Base-by-base conservation (phyloP, 305 asterid genomes). In the Rubia tinctorum region DNA sequence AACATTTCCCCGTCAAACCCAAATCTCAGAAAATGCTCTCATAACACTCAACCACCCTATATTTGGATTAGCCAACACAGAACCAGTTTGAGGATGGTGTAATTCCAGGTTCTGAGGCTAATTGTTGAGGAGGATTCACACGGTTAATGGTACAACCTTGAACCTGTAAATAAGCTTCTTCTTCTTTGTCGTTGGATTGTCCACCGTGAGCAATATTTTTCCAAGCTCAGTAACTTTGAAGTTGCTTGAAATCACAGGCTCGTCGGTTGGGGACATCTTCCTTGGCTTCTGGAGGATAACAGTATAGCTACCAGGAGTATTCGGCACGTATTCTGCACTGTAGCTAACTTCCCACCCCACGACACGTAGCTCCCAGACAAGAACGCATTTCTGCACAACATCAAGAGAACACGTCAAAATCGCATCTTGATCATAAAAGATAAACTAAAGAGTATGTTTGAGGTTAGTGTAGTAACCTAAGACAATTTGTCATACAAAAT, bases 291-390 rank as follows among this genome's bases (percentile, higher is more conserved):
- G 90, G 71, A 93, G 84, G 78, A 89, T 85, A 15, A 93, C 80
- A 1, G 93, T 90, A 78, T 93, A 93, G 56, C 75, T 82, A 23
- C 84, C 84, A 25, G 82, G 83, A 7, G 82, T 69, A 14, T 85
- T 83, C 39, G 98, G 98, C 42, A 89, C 88, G n/a, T 56, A 93
- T 75, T 93, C 98, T 0, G 98, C 91, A 53, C 96, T 80, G 80
- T 89, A 93, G 80, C 87, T 88, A 78, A 89, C 97, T 68, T 91
- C 98, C 98, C 98, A 93, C 56, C 98, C 96, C 58, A 93, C 88
- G 0, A 93, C 98, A 23, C 98, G 89, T 43, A 93, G 86, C 92
- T 93, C 98, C 98, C 98, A 93, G 27, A 88, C 87, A 14, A 93
- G 83, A 61, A 75, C 76, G 80, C 98, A 93, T 82, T 82, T 88